Evolutionary conservation across 352 stramenopile genomes (phyloP).

Genomic region (Phytophthora capsici): DNA sequence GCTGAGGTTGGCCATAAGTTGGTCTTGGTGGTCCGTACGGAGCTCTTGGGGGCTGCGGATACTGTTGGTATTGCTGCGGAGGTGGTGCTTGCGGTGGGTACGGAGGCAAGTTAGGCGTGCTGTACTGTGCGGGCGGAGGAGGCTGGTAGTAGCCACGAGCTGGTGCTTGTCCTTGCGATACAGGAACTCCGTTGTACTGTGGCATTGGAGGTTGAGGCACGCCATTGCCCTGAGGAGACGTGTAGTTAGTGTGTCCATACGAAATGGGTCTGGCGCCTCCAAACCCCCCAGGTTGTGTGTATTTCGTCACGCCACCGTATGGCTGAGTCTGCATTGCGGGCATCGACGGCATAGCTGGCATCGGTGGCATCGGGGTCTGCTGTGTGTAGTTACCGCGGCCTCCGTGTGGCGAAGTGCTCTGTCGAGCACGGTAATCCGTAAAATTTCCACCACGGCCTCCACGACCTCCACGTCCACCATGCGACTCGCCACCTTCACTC

Average conservation of each 20-base stretch:
- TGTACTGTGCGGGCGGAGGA: constrained; percentile 37
- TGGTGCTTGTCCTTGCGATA: constrained; percentile 30
- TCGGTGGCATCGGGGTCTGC: constrained; percentile 15
- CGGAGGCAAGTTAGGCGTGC: constrained; percentile 33
- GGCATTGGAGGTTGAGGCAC: constrained; percentile 32
- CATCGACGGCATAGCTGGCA: constrained; percentile 6
- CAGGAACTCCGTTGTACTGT: constrained; percentile 34
- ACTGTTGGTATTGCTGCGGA: constrained; percentile 38
- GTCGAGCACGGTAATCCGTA: constrained; percentile 24
- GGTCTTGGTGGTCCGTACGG: constrained; percentile 16
- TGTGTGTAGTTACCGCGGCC: constrained; percentile 17
- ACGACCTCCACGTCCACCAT: constrained; percentile 18
- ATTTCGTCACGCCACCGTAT: constrained; percentile 55
- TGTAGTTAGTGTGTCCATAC: constrained; percentile 53
- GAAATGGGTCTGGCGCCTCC: constrained; percentile 15
- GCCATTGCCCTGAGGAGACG: constrained; percentile 30
- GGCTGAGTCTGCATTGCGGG: constrained; percentile 48
- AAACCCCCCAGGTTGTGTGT: constrained; percentile 48
- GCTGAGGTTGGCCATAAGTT: constrained; percentile 26
- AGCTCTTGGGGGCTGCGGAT: constrained; percentile 17
- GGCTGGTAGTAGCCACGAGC: constrained; percentile 35
- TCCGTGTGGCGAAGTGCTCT: constrained; percentile 10
- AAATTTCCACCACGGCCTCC: constrained; percentile 24
- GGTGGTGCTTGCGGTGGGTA: constrained; percentile 31
- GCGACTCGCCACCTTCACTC: constrained; percentile 12